Conservation (phyloP, 73 alveolate genomes). For the Urostyla sp. region DNA sequence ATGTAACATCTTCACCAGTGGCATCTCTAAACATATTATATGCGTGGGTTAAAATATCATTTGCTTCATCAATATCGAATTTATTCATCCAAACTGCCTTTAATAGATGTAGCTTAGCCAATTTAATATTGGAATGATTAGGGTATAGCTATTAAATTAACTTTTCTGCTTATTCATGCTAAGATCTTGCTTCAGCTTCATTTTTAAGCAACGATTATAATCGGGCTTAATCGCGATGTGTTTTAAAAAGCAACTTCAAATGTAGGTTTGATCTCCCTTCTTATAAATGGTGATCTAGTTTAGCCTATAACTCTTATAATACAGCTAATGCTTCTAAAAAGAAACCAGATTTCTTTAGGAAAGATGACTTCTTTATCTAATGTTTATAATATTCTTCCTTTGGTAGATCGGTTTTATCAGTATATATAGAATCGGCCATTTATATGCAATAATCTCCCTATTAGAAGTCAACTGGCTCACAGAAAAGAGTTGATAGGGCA, state of each 20-base stretch:
- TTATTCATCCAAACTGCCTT: slow-evolving; percentile 19
- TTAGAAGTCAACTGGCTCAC: slow-evolving; percentile 18
- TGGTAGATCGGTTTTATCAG: background rate
- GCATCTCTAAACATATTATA: background rate
- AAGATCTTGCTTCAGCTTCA: background rate
- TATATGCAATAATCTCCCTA: slow-evolving; percentile 5
- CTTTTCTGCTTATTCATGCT: slow-evolving; percentile 4
- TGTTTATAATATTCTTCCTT: background rate
- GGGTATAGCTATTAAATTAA: no score
- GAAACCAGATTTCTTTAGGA: slow-evolving; percentile 31
- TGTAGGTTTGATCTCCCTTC: background rate
- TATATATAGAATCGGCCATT: slow-evolving; percentile 19
- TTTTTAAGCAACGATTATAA: background rate
- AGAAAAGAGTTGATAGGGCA: slow-evolving; percentile 2
- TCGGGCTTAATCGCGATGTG: slow-evolving; percentile 20
- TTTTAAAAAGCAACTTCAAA: slow-evolving; percentile 1
- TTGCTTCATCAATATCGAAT: slow-evolving; percentile 10
- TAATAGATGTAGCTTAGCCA: slow-evolving; percentile 13
- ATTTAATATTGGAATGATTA: slow-evolving; percentile 26
- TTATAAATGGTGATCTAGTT: background rate
- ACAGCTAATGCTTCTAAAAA: slow-evolving; percentile 1
- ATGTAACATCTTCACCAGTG: background rate
- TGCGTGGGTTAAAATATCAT: slow-evolving; percentile 14
- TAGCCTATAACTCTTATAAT: background rate
- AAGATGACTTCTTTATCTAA: slow-evolving; percentile 33